These are phyloP conservation scores for Rhizoclosmatium globosum DNA, from an alignment of 192 early-diverging fungal species.

Conservation along the genomic window DNA sequence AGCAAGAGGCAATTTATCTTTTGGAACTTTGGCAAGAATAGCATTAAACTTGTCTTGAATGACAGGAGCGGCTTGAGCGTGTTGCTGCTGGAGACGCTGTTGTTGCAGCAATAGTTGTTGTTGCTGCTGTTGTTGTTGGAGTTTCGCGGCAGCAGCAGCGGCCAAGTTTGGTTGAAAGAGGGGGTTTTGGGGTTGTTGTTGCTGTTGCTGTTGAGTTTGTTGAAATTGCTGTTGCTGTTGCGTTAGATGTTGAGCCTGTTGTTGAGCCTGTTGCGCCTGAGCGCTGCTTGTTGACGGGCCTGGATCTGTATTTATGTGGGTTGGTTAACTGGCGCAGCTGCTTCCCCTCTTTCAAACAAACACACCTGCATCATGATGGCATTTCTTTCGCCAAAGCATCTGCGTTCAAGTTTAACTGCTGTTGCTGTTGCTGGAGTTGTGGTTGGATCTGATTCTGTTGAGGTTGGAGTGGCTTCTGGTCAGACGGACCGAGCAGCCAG, in stretches of 20 bases:
- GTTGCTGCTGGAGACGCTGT: constrained; percentile 6
- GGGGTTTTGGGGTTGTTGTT: not conserved
- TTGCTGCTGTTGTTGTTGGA: constrained; percentile 13
- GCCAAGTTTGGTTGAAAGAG: not conserved
- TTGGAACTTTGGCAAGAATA: constrained; percentile 20
- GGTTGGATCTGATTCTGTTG: not conserved
- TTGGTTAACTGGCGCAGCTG: not conserved
- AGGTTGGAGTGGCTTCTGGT: too few species aligned
- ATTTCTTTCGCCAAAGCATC: not conserved
- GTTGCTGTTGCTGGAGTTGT: not conserved
- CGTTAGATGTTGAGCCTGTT: not conserved
- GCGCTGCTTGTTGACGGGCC: constrained; percentile 3
- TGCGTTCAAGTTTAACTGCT: not conserved
- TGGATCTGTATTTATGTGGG: not conserved
- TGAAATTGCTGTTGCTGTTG: not conserved
- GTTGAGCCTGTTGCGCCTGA: not conserved
- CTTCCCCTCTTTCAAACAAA: not conserved
- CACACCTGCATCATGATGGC: not conserved
- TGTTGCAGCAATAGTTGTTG: not conserved
- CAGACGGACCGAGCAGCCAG: too few species aligned
- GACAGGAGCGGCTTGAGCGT: not conserved
- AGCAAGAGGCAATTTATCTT: constrained; percentile 23
- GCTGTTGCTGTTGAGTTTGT: not conserved
- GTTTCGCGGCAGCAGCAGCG: not conserved
- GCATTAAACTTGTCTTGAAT: constrained; percentile 14